phyloP scores from a whole-genome alignment of 208 protist genomes.

The Leishmania aethiopica region DNA sequence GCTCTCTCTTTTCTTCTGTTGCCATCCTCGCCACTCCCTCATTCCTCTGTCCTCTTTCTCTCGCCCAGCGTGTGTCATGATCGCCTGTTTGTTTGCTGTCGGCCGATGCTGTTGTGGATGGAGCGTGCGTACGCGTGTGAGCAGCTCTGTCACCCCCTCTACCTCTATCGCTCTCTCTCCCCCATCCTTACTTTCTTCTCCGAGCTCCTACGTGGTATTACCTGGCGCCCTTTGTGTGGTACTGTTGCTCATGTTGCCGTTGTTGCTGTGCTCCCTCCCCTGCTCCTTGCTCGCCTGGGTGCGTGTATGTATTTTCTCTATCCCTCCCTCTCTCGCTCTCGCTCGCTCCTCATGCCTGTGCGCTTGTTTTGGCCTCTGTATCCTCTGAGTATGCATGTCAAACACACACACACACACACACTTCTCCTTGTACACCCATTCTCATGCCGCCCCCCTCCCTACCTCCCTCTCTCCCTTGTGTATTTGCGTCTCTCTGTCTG shows the following conservation, averaged over 20 bases:
- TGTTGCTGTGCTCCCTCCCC: conserved; percentile 3
- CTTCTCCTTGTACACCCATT: not conserved
- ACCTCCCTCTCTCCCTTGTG: too few relatives aligned
- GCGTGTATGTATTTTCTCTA: too few relatives aligned
- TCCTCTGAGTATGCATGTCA: not conserved
- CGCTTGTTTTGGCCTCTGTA: not conserved
- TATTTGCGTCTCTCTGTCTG: not conserved
- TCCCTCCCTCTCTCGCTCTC: not conserved
- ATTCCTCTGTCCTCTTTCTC: not conserved
- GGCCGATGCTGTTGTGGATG: not conserved
- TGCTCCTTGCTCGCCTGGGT: conserved; percentile 1
- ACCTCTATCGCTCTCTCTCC: not conserved
- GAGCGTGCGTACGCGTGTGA: not conserved
- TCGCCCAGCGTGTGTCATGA: not conserved
- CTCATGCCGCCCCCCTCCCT: not conserved
- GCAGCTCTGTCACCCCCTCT: not conserved
- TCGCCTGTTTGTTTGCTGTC: not conserved
- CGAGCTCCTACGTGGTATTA: not conserved
- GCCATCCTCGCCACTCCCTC: not conserved
- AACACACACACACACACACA: not conserved
- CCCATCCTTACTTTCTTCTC: not conserved
- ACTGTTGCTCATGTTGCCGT: not conserved
- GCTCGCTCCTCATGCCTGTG: not conserved
- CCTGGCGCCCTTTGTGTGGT: not conserved
- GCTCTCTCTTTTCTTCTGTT: not conserved